Evolutionary conservation across 2,329 filamentous ascomycete species (phyloP), one percentile per base, ranked within the genome.

Genomic region (Fusarium lyarnte): DNA sequence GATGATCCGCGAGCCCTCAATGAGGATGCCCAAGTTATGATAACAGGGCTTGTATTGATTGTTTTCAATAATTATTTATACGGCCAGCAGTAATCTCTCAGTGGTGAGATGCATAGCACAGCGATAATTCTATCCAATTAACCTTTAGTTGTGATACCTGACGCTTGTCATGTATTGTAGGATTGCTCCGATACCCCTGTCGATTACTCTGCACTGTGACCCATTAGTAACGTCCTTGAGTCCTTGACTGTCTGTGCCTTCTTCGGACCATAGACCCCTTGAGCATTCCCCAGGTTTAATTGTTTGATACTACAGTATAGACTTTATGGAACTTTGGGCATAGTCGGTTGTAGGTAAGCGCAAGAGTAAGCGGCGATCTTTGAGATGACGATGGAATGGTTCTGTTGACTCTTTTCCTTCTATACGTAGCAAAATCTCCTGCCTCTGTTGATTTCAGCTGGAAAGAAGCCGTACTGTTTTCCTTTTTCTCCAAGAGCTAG

Each of bases 281-380:
- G 71, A 70, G 54, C 71, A 76, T 76, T 76, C 75, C 75, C 75
- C 74, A 71, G 74, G 72, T 76, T 65, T 73, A 42, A 66, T 53
- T 73, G 41, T 60, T 70, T 51, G 31, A 57, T 62, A 49, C 45
- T 57, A 41, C 33, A 42, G 23, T 58, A 33, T 25, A 38, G 35
- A 36, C 10, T 31, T 60, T 42, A 58, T 41, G 58, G 39, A 33
- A 54, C 49, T 64, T 46, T 31, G 49, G 54, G 17, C 33, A 33
- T 23, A 16, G 43, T n/a, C 41, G 63, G 35, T 46, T 55, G 23
- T 25, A 33, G 52, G 58, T 63, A 71, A 71, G 62, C 62, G 23
- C 61, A 21, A 29, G 53, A 38, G 25, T 52, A 69, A 64, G 63
- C 57, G 38, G 63, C 42, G 51, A 43, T 27, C 38, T 27, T 23